These are phyloP conservation scores for Xylogone sp. DNA, from an alignment of 2,329 filamentous ascomycete species.

Conservation along the genomic window DNA sequence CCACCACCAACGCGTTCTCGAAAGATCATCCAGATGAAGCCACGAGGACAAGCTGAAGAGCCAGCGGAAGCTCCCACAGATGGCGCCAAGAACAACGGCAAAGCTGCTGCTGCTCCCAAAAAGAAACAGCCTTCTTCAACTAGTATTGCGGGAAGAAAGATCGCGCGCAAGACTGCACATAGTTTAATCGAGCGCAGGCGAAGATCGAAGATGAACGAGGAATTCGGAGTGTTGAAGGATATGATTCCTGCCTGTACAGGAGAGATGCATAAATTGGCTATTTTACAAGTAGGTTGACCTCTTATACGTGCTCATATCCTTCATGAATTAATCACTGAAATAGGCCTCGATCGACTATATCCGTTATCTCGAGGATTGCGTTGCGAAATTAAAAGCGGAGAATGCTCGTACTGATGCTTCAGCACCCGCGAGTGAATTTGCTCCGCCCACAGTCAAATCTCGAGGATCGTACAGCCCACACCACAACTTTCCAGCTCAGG, in stretches of 20 bases:
- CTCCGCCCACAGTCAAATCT: slow-evolving; percentile 12
- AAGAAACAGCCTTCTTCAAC: slow-evolving; percentile 73
- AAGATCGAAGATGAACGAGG: slow-evolving; percentile 97
- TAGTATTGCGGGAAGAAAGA: slow-evolving; percentile 88
- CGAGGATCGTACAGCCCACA: slow-evolving; percentile 16
- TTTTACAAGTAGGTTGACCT: slow-evolving; percentile 66
- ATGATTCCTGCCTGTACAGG: slow-evolving; percentile 96
- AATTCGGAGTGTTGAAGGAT: slow-evolving; percentile 87
- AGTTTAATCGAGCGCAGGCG: slow-evolving; percentile 88
- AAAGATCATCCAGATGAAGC: slow-evolving; percentile 99
- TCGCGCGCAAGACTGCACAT: slow-evolving; percentile 92
- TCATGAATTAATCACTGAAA: slow-evolving; percentile 6
- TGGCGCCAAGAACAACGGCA: slow-evolving; percentile 12
- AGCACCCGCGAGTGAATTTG: slow-evolving; percentile 14
- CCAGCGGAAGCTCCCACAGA: slow-evolving; percentile 9
- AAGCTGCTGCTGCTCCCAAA: slow-evolving; percentile 41
- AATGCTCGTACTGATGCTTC: slow-evolving; percentile 21
- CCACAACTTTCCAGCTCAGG: slow-evolving; percentile 41
- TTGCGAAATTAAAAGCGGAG: slow-evolving; percentile 69
- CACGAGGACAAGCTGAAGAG: slow-evolving; percentile 40
- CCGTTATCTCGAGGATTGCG: slow-evolving; percentile 86
- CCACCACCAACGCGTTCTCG: slow-evolving; percentile 88
- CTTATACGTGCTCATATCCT: not conserved
- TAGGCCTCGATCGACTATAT: slow-evolving; percentile 96
- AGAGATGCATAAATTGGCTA: slow-evolving; percentile 97